phyloP scores from a whole-genome alignment of 495 filamentous ascomycete species.

The Chaetomium cochliodes region DNA sequence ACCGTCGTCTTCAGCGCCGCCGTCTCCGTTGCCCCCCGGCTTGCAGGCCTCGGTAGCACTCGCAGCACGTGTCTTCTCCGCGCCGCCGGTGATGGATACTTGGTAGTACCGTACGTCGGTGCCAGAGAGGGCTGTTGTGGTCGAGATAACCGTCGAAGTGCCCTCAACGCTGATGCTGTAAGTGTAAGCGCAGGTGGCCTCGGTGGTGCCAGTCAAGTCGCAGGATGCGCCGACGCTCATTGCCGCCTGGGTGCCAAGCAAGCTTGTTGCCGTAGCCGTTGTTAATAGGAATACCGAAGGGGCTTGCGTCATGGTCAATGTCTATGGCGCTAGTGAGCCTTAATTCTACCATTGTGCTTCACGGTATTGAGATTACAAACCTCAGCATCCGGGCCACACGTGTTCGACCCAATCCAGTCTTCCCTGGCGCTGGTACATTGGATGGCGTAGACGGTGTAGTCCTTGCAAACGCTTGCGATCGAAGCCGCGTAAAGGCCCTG shows the following conservation, averaged over 20 bases:
- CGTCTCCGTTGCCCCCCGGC: background rate
- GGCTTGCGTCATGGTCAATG: background rate
- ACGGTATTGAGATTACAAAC: background rate
- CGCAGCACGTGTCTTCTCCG: slow-evolving; percentile 10
- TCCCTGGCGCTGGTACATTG: slow-evolving; percentile 4
- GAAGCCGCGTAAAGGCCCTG: slow-evolving; percentile 1
- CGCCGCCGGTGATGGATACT: slow-evolving; percentile 14
- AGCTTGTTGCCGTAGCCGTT: background rate
- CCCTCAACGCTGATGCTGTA: background rate
- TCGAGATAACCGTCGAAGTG: background rate
- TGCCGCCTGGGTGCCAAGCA: background rate
- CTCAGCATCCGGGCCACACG: background rate
- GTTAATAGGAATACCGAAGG: background rate
- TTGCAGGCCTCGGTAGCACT: background rate
- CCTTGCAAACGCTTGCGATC: slow-evolving; percentile 1
- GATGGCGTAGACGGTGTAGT: slow-evolving; percentile 9
- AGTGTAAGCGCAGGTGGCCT: background rate
- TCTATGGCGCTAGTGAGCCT: background rate
- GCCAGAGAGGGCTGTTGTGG: background rate
- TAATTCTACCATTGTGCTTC: background rate
- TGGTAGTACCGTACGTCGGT: background rate
- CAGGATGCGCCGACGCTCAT: background rate
- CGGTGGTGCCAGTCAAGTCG: slow-evolving; percentile 1
- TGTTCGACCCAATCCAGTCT: background rate
- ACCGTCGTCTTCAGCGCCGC: too few species aligned